Conservation (phyloP, 2,329 filamentous ascomycete genomes). For the Talaromyces verruculosus region DNA sequence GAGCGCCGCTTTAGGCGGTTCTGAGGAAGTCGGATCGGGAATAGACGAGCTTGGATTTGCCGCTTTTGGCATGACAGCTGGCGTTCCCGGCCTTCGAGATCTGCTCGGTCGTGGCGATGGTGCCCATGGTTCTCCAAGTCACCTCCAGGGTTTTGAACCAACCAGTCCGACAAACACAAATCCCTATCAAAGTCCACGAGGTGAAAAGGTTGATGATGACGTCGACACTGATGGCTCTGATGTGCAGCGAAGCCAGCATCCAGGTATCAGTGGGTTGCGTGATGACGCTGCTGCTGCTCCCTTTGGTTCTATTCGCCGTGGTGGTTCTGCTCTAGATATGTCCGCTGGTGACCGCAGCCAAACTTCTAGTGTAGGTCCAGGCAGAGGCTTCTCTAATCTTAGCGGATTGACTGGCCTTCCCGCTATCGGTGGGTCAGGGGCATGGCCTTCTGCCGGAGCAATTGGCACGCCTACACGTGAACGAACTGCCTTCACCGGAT, state of each 20-base stretch:
- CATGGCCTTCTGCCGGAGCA: conserved; percentile 60
- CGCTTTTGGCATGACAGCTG: conserved; percentile 61
- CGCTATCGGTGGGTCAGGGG: conserved; percentile 51
- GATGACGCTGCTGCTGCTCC: conserved; percentile 49
- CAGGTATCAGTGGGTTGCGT: conserved; percentile 55
- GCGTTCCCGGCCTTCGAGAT: conserved; percentile 58
- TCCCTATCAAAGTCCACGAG: conserved; percentile 87
- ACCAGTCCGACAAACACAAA: conserved; percentile 94
- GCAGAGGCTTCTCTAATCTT: conserved; percentile 67
- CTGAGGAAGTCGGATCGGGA: conserved; percentile 65
- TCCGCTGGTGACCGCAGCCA: conserved; percentile 83
- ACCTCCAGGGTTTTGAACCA: conserved; percentile 58
- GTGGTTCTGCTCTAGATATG: conserved; percentile 55
- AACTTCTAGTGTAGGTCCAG: conserved; percentile 79
- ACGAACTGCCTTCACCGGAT: conserved; percentile 52
- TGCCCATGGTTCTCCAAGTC: conserved; percentile 54
- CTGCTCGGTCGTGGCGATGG: conserved; percentile 59
- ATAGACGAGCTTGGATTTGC: conserved; percentile 59
- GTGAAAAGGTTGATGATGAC: conserved; percentile 66
- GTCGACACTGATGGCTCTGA: conserved; percentile 58
- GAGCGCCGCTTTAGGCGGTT: conserved; percentile 70
- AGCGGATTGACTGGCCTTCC: conserved; percentile 54
- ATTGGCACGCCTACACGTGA: conserved; percentile 72
- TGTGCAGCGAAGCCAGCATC: conserved; percentile 52
- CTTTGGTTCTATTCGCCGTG: conserved; percentile 59